Evolutionary conservation across 2,329 filamentous ascomycete species (phyloP).

Genomic region (Fusarium sp.): DNA sequence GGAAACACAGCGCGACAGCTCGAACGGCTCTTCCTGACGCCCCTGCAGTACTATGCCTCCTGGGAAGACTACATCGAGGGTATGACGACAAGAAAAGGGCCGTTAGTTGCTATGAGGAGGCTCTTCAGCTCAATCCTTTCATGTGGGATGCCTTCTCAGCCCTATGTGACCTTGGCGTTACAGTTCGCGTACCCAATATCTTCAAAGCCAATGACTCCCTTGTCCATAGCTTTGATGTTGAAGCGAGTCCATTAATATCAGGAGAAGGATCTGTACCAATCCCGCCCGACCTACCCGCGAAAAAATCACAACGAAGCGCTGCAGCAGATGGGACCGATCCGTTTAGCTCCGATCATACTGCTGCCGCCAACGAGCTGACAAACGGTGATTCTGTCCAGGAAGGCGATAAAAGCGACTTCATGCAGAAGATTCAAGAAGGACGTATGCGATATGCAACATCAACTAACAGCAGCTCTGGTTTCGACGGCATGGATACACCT

Average conservation of each 20-base stretch:
- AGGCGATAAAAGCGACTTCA: slow-evolving; percentile 65
- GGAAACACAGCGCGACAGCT: slow-evolving; percentile 82
- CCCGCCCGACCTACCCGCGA: slow-evolving; percentile 56
- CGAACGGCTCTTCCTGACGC: slow-evolving; percentile 84
- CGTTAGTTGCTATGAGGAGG: slow-evolving; percentile 86
- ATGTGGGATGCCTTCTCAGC: slow-evolving; percentile 97
- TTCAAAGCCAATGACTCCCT: slow-evolving; percentile 78
- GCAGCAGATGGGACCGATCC: slow-evolving; percentile 60
- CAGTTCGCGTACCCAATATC: slow-evolving; percentile 84
- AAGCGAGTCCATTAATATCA: slow-evolving; percentile 49
- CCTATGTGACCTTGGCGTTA: slow-evolving; percentile 87
- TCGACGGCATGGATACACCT: slow-evolving; percentile 74
- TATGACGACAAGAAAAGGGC: slow-evolving; percentile 88
- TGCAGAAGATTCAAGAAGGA: slow-evolving; percentile 67
- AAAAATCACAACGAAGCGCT: slow-evolving; percentile 57
- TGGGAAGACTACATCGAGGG: slow-evolving; percentile 87
- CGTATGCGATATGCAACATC: slow-evolving; percentile 60
- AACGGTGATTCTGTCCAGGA: slow-evolving; percentile 58
- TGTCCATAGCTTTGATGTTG: slow-evolving; percentile 60
- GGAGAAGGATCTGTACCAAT: slow-evolving; percentile 54
- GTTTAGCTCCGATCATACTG: slow-evolving; percentile 61
- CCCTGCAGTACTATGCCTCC: slow-evolving; percentile 82
- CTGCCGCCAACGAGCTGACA: slow-evolving; percentile 57
- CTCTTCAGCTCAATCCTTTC: slow-evolving; percentile 90
- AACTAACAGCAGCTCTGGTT: slow-evolving; percentile 54